Evolutionary conservation across 2,329 filamentous ascomycete genomes (phyloP).

Genomic region (Fusarium sterilihyphosum): DNA sequence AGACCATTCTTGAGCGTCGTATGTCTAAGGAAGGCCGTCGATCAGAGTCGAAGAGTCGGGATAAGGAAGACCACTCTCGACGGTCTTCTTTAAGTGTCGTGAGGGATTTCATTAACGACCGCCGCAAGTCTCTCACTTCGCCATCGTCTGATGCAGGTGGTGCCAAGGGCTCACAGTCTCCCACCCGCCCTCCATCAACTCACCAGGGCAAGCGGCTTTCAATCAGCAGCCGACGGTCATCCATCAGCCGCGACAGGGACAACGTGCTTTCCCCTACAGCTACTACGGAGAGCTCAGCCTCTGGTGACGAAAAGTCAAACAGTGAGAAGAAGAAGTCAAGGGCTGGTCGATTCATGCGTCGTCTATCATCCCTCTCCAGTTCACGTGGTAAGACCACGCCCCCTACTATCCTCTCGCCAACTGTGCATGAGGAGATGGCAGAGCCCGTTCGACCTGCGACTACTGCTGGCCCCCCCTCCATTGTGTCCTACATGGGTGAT

Average conservation of each 20-base stretch:
- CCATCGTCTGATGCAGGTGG: slow-evolving; percentile 55
- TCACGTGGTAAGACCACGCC: slow-evolving; percentile 56
- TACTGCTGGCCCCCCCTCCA: slow-evolving; percentile 48
- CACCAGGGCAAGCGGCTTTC: slow-evolving; percentile 66
- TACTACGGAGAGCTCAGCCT: slow-evolving; percentile 56
- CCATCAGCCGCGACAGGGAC: slow-evolving; percentile 57
- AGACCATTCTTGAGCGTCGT: slow-evolving; percentile 60
- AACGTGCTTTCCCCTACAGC: slow-evolving; percentile 52
- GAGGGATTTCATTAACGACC: slow-evolving; percentile 70
- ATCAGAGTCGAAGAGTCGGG: slow-evolving; percentile 50
- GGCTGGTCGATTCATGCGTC: slow-evolving; percentile 67
- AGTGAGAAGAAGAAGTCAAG: slow-evolving; percentile 62
- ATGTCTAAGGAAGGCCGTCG: slow-evolving; percentile 53
- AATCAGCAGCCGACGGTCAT: slow-evolving; percentile 70
- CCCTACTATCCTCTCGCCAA: slow-evolving; percentile 58
- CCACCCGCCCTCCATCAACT: slow-evolving; percentile 59
- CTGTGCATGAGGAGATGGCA: slow-evolving; percentile 58
- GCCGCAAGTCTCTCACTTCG: slow-evolving; percentile 62
- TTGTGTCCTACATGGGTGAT: slow-evolving; percentile 80
- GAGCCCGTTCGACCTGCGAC: slow-evolving; percentile 43
- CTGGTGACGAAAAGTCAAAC: slow-evolving; percentile 57
- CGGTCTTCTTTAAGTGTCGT: slow-evolving; percentile 70
- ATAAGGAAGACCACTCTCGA: slow-evolving; percentile 54
- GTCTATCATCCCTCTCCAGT: slow-evolving; percentile 64
- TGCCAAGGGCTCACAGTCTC: slow-evolving; percentile 51